Base-by-base conservation (phyloP, 1,284 basidiomycete species). In the Cerrena zonata region DNA sequence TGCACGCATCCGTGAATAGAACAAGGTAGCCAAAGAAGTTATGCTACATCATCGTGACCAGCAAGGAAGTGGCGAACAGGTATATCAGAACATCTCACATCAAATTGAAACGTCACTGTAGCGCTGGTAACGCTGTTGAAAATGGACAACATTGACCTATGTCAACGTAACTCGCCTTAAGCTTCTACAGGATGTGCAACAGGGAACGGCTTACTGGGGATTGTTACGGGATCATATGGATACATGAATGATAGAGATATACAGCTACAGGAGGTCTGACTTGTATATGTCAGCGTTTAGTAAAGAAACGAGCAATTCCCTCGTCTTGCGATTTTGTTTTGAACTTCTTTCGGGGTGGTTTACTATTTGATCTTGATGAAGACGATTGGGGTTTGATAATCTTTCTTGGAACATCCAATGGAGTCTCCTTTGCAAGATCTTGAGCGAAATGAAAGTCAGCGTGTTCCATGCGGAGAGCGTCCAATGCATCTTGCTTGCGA, bases 371-470 rank as follows among this genome's bases (percentile, higher is more conserved):
- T 34, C 48, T 57, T 25, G 45, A 34, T 25, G 47, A 25, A 7
- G 36, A 24, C 5, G 42, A 24, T 19, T 36, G 15, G 12, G 57
- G 59, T 12, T 58, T 53, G 23, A 58, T 56, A 44, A 51, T 45
- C 42, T 55, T 51, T 49, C 47, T 57, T 25, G 49, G 55, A 11
- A 47, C 47, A 18, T 47, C 55, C 26, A 47, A 58, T 18, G 49
- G 53, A 2, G 42, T 56, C 51, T 59, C 47, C 45, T 54, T 58
- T 52, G 83, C 78, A 45, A 94, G 64, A 49, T 89, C 84, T 60
- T 84, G 75, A 1, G 93, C 92, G 58, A 91, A 82, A 66, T 95
- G 92, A 65, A 82, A 94, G 68, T 95, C 92, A 42, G 81, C 77
- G 58, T 95, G 92, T 63, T 94, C 92, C 58, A 77, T 67, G 51